Conservation (phyloP, 228 moss, liverwort and hornwort genomes). For the Sphagnum magellanicum region DNA sequence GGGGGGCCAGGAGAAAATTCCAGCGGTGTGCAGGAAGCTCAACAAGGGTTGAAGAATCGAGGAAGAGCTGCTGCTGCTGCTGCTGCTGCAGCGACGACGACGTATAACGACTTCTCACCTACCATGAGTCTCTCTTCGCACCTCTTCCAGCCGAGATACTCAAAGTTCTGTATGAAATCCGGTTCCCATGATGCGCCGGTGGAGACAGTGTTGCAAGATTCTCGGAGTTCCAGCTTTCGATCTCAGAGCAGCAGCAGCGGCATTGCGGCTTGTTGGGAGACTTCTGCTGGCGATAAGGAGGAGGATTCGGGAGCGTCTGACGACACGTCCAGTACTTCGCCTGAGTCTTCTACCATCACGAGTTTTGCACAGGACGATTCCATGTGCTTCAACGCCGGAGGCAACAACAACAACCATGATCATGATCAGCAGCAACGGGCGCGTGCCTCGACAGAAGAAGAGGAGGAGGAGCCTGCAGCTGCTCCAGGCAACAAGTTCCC, state of each 20-base stretch:
- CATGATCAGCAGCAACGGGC: too few species aligned
- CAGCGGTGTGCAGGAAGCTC: too few species aligned
- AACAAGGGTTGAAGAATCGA: too few species aligned
- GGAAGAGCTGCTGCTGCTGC: too few species aligned
- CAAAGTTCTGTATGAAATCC: constrained; percentile 10
- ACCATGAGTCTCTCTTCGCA: constrained; percentile 16
- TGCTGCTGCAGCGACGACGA: too few species aligned
- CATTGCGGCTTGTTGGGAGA: constrained; percentile 31
- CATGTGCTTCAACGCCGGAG: neutral
- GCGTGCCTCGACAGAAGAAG: too few species aligned
- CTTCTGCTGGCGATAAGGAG: constrained; percentile 12
- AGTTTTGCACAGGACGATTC: constrained; percentile 11
- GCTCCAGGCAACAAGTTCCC: too few species aligned
- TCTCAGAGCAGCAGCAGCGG: constrained; percentile 38
- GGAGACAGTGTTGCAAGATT: constrained; percentile 33
- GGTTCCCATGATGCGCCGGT: constrained; percentile 18
- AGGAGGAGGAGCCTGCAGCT: too few species aligned
- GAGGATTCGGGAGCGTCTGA: constrained; percentile 31
- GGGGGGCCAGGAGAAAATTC: too few species aligned
- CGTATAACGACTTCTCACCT: neutral
- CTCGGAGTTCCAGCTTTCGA: constrained; percentile 37
- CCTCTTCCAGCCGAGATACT: constrained; percentile 22
- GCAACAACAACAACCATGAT: too few species aligned
- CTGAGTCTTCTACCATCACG: constrained; percentile 11
- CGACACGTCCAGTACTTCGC: constrained; percentile 38